Evolutionary conservation across 164 flowering plant species (phyloP), one percentile per base, ranked within the genome.

Genomic region (Dillenia turbinata): DNA sequence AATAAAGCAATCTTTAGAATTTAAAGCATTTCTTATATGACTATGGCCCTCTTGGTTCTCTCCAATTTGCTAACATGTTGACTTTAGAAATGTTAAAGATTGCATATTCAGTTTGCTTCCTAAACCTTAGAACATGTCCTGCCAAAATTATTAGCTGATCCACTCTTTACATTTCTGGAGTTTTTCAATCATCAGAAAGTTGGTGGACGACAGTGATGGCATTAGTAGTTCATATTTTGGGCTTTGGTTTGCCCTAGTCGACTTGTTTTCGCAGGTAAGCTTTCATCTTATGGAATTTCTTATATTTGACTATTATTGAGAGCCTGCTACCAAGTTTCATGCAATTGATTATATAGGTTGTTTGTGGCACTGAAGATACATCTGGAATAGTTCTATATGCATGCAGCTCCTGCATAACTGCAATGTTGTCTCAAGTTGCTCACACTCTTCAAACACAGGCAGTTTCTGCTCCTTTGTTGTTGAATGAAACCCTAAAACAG

Each of bases 181-280:
- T 65, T 78, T 91, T 70, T 75, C 86, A 44, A 60, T 89, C 16
- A 61, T 84, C 19, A 94, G 71, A 77, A 72, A 76, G 52, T 64
- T 94, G 57, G 26, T 94, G 58, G 92, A 89, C 24, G 68, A 66
- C 63, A 65, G 56, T 61, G 89, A 66, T 63, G 61, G 60, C 61
- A 67, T 76, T 64, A 74, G 76, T 47, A 72, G 66, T 71, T 80
- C 89, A 54, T 88, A 70, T 66, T 68, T 79, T 65, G 76, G 70
- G 61, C 96, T 87, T 59, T 94, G 99, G 99, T 74, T 79, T 69
- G 68, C 85, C 24, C 48, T 86, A 16, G 74, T 73, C 14, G 87
- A 83, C 56, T 65, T 88, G 17, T 94, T 83, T 67, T 72, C 84
- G 26, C 81, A 91, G 97, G 99, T 94, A 59, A 54, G 33, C 5